Evolutionary conservation across 1,284 basidiomycete species (phyloP).

Genomic region (Cutaneotrichosporon cutaneum): DNA sequence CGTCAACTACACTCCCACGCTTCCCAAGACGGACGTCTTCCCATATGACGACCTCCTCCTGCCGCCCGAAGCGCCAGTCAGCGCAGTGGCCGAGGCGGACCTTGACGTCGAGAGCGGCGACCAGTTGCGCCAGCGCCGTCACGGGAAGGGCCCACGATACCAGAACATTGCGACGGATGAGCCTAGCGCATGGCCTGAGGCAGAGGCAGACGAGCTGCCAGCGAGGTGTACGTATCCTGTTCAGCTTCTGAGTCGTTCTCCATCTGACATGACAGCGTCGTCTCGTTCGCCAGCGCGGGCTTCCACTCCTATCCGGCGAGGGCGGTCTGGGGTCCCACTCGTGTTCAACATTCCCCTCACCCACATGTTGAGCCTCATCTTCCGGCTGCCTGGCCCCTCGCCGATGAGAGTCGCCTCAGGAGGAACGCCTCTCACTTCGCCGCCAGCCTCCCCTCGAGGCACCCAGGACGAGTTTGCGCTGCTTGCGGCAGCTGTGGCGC

Average conservation of each 20-base stretch:
- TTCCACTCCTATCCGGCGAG: slow-evolving; percentile 7
- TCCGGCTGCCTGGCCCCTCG: slow-evolving; percentile 34
- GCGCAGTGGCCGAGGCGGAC: slow-evolving; percentile 9
- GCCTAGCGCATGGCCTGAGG: slow-evolving; percentile 34
- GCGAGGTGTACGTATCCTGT: not conserved
- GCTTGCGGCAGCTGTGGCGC: slow-evolving; percentile 9
- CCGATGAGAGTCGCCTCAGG: slow-evolving; percentile 34
- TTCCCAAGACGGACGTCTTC: slow-evolving; percentile 31
- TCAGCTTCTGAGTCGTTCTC: not conserved
- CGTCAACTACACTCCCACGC: slow-evolving; percentile 28
- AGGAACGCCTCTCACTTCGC: slow-evolving; percentile 34
- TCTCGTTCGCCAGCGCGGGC: slow-evolving; percentile 1
- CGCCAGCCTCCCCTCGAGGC: slow-evolving; percentile 19
- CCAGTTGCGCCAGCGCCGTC: slow-evolving; percentile 21
- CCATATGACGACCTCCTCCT: slow-evolving; percentile 44
- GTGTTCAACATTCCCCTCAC: slow-evolving; percentile 36
- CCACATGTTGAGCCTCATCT: slow-evolving; percentile 35
- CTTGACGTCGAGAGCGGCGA: slow-evolving; percentile 25
- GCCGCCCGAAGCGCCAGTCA: slow-evolving; percentile 24
- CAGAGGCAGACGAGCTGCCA: slow-evolving; percentile 26
- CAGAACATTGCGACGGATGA: slow-evolving; percentile 23
- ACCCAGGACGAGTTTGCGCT: slow-evolving; percentile 8
- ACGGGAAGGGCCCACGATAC: slow-evolving; percentile 27
- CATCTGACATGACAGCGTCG: slow-evolving; percentile 12
- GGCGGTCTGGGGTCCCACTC: slow-evolving; percentile 34